Base-by-base conservation (phyloP, 306 rosid genomes). In the Lathyrus aphaca region DNA sequence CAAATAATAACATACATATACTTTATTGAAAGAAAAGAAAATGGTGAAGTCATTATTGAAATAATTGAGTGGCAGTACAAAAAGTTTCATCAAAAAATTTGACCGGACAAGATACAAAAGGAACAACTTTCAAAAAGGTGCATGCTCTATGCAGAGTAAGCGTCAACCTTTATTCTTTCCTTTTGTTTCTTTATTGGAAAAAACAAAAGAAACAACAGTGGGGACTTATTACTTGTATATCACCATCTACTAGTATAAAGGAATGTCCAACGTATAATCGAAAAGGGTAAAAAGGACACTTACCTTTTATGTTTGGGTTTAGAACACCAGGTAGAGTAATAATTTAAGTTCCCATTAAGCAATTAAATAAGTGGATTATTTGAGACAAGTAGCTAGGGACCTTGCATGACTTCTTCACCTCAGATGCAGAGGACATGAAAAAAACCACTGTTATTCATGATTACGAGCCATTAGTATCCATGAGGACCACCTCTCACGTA, bases 391-490 rank as follows among this genome's bases (percentile, higher is more conserved):
- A 10, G 29, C 7, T 49, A 72, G 53, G 73, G 70, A 50, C 42
- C 23, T 40, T 37, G 40, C 62, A 35, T 66, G 39, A 65, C 15
- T 50, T 10, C 74, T 77, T 71, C 72, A 16, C 71, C 55, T 86
- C 86, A n/a, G 84, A 86, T 80, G 87, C 77, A 78, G 79, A 82
- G 71, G 72, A n/a, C n/a, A n/a, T n/a, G n/a, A n/a, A n/a, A n/a
- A n/a, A 74, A 77, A 69, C 81, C 85, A 81, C 83, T 65, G 30
- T 71, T 75, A 74, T 73, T 79, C 82, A 86, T 86, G 82, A 88
- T 86, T 91, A 71, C 72, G 73, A 74, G 49, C 54, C 10, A 45
- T 68, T 71, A 56, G 46, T 68, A 61, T 38, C 55, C 61, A 54
- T 49, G 75, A 76, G 82, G 80, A 78, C 73, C 70, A 58, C 30